Conservation (phyloP, 306 rosid genomes). For the Echinosophora koreensis region DNA sequence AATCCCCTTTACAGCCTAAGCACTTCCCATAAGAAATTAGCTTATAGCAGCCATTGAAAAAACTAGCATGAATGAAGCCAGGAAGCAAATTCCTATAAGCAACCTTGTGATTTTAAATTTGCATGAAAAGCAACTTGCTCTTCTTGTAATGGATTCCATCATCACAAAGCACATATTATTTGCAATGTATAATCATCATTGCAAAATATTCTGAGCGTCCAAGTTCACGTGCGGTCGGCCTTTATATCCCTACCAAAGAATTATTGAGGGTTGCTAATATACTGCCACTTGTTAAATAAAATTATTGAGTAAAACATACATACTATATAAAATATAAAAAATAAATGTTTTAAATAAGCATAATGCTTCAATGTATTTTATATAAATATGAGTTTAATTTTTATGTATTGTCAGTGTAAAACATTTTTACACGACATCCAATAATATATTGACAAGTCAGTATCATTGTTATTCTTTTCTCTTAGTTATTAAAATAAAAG, state of each 20-base stretch:
- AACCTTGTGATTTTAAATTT: constrained; percentile 31
- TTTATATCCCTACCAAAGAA: constrained; percentile 38
- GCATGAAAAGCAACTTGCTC: constrained; percentile 47
- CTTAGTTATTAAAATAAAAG: no score
- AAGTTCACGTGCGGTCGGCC: constrained; percentile 48
- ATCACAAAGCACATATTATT: constrained; percentile 42
- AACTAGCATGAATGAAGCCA: constrained; percentile 33
- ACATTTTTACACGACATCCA: no score
- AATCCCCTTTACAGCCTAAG: constrained; percentile 54
- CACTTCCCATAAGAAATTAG: constrained; percentile 44
- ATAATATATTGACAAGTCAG: no score
- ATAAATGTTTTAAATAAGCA: no score
- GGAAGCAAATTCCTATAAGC: constrained; percentile 42
- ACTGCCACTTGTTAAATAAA: no score
- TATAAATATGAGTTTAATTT: no score
- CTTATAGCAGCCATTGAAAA: constrained; percentile 28
- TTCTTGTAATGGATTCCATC: constrained; percentile 53
- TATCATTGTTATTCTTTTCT: no score
- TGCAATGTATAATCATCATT: constrained; percentile 41
- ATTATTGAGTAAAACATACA: no score
- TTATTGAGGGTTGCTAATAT: no score
- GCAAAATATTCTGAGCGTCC: constrained; percentile 40
- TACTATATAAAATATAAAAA: no score
- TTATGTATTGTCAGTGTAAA: no score
- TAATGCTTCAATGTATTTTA: no score